Conservation (phyloP, 176 grass and related monocot species). For the Carex littledalei region DNA sequence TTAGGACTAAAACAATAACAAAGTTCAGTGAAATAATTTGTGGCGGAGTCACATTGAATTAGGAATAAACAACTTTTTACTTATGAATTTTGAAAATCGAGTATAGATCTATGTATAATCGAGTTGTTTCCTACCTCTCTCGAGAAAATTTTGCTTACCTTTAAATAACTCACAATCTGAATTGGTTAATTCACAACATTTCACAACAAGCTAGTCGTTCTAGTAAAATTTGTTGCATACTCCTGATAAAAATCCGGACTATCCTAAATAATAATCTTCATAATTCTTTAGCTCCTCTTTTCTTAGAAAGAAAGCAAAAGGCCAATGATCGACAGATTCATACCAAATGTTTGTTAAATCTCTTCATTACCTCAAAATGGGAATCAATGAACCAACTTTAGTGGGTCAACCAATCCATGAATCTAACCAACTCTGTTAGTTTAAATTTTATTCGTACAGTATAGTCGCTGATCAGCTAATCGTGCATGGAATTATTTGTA, state of each 20-base stretch:
- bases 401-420: conserved; percentile 12
- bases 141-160: too few species aligned
- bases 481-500: conserved; percentile 5
- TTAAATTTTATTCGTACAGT: conserved; percentile 7
- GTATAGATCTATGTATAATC: too few species aligned
- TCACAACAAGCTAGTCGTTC: too few species aligned
- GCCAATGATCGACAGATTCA: neutral
- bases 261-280: neutral
- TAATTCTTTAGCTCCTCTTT: neutral
- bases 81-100: too few species aligned
- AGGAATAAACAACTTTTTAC: too few species aligned
- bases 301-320: neutral
- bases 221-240: too few species aligned
- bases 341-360: neutral
- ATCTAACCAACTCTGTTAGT: neutral
- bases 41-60: too few species aligned
- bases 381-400: neutral
- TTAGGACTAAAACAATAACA: neutral
- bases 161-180: too few species aligned
- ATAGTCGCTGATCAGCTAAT: neutral
- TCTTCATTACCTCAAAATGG: conserved; percentile 9
- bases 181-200: too few species aligned
- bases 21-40: neutral
- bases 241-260: too few species aligned
- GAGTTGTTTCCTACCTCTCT: too few species aligned